Evolutionary conservation across 345 rosid species (phyloP), one percentile per base, ranked within the genome.

Genomic region (Schrenkiella parvula): DNA sequence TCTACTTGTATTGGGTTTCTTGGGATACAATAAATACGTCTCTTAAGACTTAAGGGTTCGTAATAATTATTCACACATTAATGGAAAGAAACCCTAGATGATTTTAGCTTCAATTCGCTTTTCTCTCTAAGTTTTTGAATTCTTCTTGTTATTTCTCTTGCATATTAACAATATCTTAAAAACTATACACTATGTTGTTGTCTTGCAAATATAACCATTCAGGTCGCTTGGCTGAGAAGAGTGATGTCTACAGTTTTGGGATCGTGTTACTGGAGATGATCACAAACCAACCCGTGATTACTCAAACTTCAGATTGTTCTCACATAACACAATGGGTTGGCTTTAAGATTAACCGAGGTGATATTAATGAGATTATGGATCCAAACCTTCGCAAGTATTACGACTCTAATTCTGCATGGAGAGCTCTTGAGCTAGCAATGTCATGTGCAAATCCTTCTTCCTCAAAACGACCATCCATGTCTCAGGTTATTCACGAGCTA

Each of bases 191-290:
- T 4, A 12, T 71, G 32, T 50, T 39, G 1, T 6, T 62, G 26
- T 10, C 37, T 31, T 72, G 48, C 38, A 72, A 57, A 54, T 72
- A 44, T 43, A 7, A 32, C 47, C 26, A 3, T 32, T 15, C 70
- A 43, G 18, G 29, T 15, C 12, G 39, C 1, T 22, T 72, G 15
- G 0, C 2, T 42, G 70, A 52, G 55, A 72, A 62, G 52, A 72
- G 63, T 13, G 76, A 72, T 41, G 70, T 72, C 2, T 72, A 72
- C 38, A 72, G 70, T 6, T 72, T 53, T 1, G 77, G 77, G 3
- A 64, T 72, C 1, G 64, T 72, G 38, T 23, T 72, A 44, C 17
- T 72, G 64, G 77, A 72, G 53, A 72, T 72, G 56, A 72, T 64
- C 8, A 72, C 77, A 64, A 72, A 72, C 77, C 48, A 54, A 34